Base-by-base conservation (phyloP, 2,329 filamentous ascomycete genomes). In the Xenosphaeropsis pyriputrescens region DNA sequence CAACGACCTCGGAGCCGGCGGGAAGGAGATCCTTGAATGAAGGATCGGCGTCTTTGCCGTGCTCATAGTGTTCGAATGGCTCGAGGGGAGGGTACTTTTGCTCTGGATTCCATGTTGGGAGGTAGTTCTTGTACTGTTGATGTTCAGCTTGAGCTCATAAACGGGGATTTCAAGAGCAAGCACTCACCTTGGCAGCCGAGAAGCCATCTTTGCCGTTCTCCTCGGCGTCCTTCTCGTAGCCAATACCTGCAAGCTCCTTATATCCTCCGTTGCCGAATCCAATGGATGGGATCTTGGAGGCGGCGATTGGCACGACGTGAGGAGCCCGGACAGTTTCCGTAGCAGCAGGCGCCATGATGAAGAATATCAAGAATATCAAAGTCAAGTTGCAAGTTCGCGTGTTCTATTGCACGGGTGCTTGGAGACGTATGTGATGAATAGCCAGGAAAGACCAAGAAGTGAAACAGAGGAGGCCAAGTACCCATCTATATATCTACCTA, bases 11-110 rank as follows among this genome's bases (percentile, higher is more conserved):
- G 6, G 60, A 62, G n/a, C 59, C 59, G 29, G 61, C 55, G 2
- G 67, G 62, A 2, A 89, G 62, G 2, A 89, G 70, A 45, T 86
- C 80, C 0, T 74, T 69, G 50, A 79, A 85, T 1, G 64, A 60
- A 2, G 71, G 62, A 51, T 88, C 79, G 34, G 83, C 82, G 47
- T 85, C 77, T 49, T 78, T 77, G 47, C 82, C 83, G 49, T 81
- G 81, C 39, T 89, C 82, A 44, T 73, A 70, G 53, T 85, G 79
- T 52, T 79, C 67, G 48, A 85, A 88, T 1, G 69, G 72, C 43
- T 77, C 61, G 6, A 84, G 65, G 6, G 81, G 77, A 39, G 72
- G 66, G 49, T 77, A 82, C 45, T 65, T 67, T 57, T 75, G 69
- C 44, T 74, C 65, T 30, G 66, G 63, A 50, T 80, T 68, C 79